Evolutionary conservation across 2,329 filamentous ascomycete species (phyloP).

Genomic region (Lachnellula occidentalis): DNA sequence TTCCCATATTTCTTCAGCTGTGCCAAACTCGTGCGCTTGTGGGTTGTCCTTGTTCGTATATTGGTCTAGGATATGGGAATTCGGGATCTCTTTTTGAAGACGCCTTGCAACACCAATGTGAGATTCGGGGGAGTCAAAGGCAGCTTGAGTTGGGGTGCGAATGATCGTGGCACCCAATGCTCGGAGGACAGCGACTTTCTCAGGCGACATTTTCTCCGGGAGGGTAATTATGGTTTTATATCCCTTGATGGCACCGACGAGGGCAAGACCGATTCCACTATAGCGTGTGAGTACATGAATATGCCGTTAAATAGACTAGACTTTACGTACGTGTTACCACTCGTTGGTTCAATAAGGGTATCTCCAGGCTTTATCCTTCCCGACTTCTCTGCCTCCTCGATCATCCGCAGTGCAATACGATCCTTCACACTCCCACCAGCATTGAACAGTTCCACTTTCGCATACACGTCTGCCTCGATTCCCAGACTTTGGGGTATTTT

Average conservation of each 20-base stretch:
- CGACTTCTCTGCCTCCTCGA: slow-evolving; percentile 86
- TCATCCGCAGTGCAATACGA: slow-evolving; percentile 93
- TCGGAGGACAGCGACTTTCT: slow-evolving; percentile 93
- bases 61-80: slow-evolving; percentile 95
- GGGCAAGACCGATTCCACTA: slow-evolving; percentile 82
- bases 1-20: slow-evolving; percentile 91
- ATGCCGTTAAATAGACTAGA: background rate
- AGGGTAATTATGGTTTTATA: slow-evolving; percentile 99
- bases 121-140: slow-evolving; percentile 89
- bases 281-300: slow-evolving; percentile 22
- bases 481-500: slow-evolving; percentile 87
- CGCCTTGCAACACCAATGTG: slow-evolving; percentile 92
- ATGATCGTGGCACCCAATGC: slow-evolving; percentile 96
- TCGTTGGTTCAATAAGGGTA: slow-evolving; percentile 95
- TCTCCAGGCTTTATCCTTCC: slow-evolving; percentile 96
- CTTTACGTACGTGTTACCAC: slow-evolving; percentile 72
- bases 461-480: slow-evolving; percentile 83
- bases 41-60: slow-evolving; percentile 92
- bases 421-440: slow-evolving; percentile 93
- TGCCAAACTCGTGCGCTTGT: slow-evolving; percentile 86
- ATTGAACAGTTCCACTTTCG: slow-evolving; percentile 90
- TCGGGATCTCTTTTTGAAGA: slow-evolving; percentile 91
- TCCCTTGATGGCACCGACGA: slow-evolving; percentile 92
- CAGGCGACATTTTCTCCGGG: slow-evolving; percentile 98
- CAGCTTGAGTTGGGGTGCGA: slow-evolving; percentile 90